Conservation (phyloP, 1,284 basidiomycete genomes). For the Ceratobasidium sp. region DNA sequence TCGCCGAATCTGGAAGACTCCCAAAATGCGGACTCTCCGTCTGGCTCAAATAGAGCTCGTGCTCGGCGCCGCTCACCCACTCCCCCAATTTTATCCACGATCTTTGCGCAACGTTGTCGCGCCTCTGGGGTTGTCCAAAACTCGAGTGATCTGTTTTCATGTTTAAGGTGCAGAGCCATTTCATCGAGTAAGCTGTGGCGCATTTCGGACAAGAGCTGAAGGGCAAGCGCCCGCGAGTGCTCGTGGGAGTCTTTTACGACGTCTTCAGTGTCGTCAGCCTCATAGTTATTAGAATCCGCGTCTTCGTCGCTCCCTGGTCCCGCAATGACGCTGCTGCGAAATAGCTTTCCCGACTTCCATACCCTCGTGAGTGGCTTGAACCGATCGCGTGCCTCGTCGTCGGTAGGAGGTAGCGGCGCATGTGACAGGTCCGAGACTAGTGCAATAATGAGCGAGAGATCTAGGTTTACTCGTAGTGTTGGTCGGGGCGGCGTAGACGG, state of each 20-base stretch:
- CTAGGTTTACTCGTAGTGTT: conserved; percentile 76
- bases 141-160: conserved; percentile 57
- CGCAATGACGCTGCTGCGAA: conserved; percentile 22
- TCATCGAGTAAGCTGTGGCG: conserved; percentile 73
- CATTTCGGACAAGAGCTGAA: conserved; percentile 81
- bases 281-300: conserved; percentile 73
- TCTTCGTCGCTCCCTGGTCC: conserved; percentile 57
- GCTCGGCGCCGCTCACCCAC: conserved; percentile 71
- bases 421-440: conserved; percentile 87
- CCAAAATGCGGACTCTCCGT: conserved; percentile 67
- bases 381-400: conserved; percentile 70
- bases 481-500: conserved; percentile 56
- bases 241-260: conserved; percentile 71
- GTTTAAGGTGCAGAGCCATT: conserved; percentile 57
- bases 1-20: conserved; percentile 69
- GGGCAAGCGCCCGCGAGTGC: conserved; percentile 73
- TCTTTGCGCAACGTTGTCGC: conserved; percentile 73
- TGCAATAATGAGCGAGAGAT: conserved; percentile 85
- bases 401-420: conserved; percentile 69
- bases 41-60: conserved; percentile 65
- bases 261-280: conserved; percentile 70
- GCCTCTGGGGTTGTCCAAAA: conserved; percentile 87
- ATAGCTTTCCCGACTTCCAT: conserved; percentile 44
- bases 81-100: conserved; percentile 80
- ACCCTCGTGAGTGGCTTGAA: conserved; percentile 65